Evolutionary conservation across 495 filamentous ascomycete genomes (phyloP), one percentile per base, ranked within the genome.

Genomic region (Saxispiralis lemnorum): DNA sequence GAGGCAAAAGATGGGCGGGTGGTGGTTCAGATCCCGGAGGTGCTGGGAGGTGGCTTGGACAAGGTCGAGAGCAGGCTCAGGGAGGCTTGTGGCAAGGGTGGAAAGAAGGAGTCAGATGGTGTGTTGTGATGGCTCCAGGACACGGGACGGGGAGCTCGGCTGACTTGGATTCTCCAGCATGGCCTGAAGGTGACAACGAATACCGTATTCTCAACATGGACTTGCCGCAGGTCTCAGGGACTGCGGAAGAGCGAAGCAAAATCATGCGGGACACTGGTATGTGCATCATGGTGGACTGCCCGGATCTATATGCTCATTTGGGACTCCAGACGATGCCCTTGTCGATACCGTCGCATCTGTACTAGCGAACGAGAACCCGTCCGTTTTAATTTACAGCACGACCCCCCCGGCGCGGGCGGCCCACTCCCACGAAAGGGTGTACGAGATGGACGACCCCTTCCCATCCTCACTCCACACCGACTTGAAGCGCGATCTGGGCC

Each of bases 321-420:
- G 34, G 34, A 37, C 24, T 28, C 40, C 19, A 79, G 78, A 83
- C 61, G 67, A 68, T n/a, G 65, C 73, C 47, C 63, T 82, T 20
- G 61, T 69, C 39, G 68, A 69, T 35, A 59, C 78, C 37, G 58
- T 81, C 45, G 64, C 20, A 34, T 41, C 68, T 11, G 58, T 70
- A 6, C 59, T 78, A n/a, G 66, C 67, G 14, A 60, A 63, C 4
- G 54, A 59, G 9, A 14, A 17, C 11, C 68, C 70, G 47, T 80
- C 75, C 50, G 76, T 74, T 1, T 62, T 82, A 19, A 63, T 82
- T 41, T 82, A 79, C 48, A 65, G 66, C 15, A 77, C 76, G 6
- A 67, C 68, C 1, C 62, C 67, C 5, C 45, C 48, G 16, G 24
- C 24, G 24, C 24, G 5, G 9, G 24, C 24, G 9, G 51, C 48